Conservation (phyloP, 2,329 filamentous ascomycete genomes). For the Teratosphaeria nubilosa region DNA sequence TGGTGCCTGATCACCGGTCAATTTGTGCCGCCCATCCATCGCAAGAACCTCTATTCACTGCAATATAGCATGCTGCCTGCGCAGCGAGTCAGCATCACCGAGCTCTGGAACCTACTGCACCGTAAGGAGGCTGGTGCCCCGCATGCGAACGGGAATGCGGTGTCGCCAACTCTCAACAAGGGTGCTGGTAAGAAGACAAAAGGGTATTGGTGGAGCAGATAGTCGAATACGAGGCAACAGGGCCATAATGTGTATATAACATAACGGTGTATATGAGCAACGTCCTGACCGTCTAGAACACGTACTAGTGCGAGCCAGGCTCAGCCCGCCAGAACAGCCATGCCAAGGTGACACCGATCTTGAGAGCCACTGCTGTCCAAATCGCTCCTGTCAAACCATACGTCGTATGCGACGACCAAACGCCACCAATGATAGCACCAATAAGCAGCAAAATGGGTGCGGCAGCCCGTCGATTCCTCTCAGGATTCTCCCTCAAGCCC, state of each 20-base stretch:
- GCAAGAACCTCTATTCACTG: conserved; percentile 87
- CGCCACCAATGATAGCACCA: conserved; percentile 45
- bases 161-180: conserved; percentile 7
- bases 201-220: conserved; percentile 24
- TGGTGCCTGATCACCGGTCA: conserved; percentile 80
- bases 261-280: conserved; percentile 22
- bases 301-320: conserved; percentile 2
- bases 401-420: conserved; percentile 44
- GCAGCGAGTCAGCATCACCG: conserved; percentile 64
- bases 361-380: conserved; percentile 37
- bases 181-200: conserved; percentile 5
- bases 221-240: background rate
- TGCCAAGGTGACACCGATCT: conserved; percentile 27
- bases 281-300: conserved; percentile 34
- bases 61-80: conserved; percentile 97
- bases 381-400: conserved; percentile 43
- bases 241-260: background rate
- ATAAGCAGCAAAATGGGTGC: conserved; percentile 43
- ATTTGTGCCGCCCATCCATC: conserved; percentile 85
- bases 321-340: conserved; percentile 35
- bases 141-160: conserved; percentile 14
- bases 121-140: conserved; percentile 6
- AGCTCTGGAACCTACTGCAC: conserved; percentile 58
- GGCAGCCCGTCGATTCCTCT: conserved; percentile 43
- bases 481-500: conserved; percentile 33